Conservation (phyloP, 2,329 filamentous ascomycete species). For the Huntiella omanensis region DNA sequence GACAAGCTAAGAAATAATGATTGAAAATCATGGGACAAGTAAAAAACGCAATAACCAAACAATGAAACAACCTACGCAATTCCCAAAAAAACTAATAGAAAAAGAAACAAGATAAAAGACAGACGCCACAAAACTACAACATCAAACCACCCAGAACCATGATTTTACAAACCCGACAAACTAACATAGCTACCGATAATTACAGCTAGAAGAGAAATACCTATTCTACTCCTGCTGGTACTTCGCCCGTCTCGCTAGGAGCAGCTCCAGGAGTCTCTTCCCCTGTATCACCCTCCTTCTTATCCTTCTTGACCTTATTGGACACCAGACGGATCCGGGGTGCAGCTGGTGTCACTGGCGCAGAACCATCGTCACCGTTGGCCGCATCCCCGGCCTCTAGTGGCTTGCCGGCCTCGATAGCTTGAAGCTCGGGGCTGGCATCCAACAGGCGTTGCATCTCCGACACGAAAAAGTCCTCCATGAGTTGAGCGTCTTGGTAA, state of each 20-base stretch:
- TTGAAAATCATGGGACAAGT: background rate
- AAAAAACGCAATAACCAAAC: conserved; percentile 1
- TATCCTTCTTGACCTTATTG: conserved; percentile 27
- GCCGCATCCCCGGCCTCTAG: conserved; percentile 13
- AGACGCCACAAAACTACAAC: background rate
- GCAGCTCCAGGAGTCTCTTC: background rate
- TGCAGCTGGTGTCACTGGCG: background rate
- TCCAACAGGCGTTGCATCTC: conserved; percentile 34
- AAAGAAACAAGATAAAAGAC: background rate
- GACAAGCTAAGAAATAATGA: background rate
- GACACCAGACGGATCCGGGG: conserved; percentile 17
- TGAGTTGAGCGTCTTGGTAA: conserved; percentile 79
- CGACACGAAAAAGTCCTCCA: conserved; percentile 47
- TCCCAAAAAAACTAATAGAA: background rate
- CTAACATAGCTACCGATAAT: background rate
- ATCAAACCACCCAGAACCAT: background rate
- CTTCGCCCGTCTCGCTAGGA: background rate
- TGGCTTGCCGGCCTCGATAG: conserved; percentile 28
- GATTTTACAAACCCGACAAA: background rate
- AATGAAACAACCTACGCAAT: background rate
- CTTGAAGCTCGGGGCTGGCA: conserved; percentile 34
- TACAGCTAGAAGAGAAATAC: background rate
- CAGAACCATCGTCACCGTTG: conserved; percentile 13
- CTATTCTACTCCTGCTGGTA: no score
- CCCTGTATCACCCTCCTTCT: conserved; percentile 6